Evolutionary conservation across 805 yeast genomes (phyloP).

Genomic region (Spathaspora gorwiae): DNA sequence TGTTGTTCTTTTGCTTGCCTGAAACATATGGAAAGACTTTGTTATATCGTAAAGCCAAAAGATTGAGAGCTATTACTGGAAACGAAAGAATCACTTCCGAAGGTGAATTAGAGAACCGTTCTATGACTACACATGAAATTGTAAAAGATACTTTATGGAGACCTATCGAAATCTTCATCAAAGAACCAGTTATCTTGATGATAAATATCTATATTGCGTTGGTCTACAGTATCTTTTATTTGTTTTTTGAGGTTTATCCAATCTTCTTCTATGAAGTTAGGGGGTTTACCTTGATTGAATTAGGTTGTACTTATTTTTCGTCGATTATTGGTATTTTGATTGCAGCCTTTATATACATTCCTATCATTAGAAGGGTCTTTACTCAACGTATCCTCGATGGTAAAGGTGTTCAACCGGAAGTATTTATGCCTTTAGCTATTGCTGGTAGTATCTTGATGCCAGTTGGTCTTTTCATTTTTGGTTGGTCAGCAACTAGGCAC

Average conservation of each 20-base stretch:
- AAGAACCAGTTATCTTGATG: conserved; percentile 55
- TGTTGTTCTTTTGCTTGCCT: conserved; percentile 39
- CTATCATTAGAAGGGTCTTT: conserved; percentile 18
- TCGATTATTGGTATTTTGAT: conserved; percentile 43
- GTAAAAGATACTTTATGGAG: conserved; percentile 37
- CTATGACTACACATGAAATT: conserved; percentile 15
- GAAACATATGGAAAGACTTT: conserved; percentile 47
- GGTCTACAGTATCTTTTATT: conserved; percentile 48
- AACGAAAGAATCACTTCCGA: conserved; percentile 40
- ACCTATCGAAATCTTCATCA: conserved; percentile 45
- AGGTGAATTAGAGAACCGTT: conserved; percentile 31
- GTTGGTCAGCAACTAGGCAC: conserved; percentile 41
- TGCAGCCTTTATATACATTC: conserved; percentile 30
- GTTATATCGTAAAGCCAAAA: conserved; percentile 42
- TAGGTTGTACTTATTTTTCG: conserved; percentile 47
- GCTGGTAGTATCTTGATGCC: conserved; percentile 41
- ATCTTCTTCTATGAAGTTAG: conserved; percentile 44
- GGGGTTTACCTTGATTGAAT: conserved; percentile 44
- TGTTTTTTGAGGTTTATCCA: conserved; percentile 63
- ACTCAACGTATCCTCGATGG: conserved; percentile 19
- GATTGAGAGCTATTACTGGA: conserved; percentile 48
- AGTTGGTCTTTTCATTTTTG: conserved; percentile 41
- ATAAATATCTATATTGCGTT: conserved; percentile 50
- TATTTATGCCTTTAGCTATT: conserved; percentile 37
- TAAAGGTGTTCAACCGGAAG: conserved; percentile 33